Evolutionary conservation across 78 protist species (phyloP), one percentile per base, ranked within the genome.

Genomic region (Dictyostelium brefeldianum): DNA sequence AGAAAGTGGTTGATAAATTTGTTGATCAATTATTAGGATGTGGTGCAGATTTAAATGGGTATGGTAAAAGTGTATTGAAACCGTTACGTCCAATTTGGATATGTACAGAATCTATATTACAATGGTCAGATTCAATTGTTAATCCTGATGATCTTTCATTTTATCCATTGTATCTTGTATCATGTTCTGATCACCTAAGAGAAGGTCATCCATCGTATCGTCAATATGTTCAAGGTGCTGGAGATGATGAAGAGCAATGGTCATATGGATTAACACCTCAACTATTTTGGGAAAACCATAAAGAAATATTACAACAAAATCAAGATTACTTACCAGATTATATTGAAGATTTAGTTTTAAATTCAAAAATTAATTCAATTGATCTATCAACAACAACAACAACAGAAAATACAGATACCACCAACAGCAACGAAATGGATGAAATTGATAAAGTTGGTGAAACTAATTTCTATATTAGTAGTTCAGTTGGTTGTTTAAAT

Each of bases 171-270:
- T 93, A 75, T 25, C 56, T 83, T 17, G 70, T 82, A 27, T 73
- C 90, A 17, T 78, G 89, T 36, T 81, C 96, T 6, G 89, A 82
- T 46, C 46, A 43, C 43, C n/a, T 53, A 17, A 80, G 83, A 84
- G 80, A 80, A 6, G 83, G 64, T 36, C 43, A 71, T 22, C 67
- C 53, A 59, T 36, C 78, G 4, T 84, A 67, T 57, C 31, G 87
- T 27, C 29, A 78, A 11, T 93, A 93, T 80, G 73, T 93, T 50
- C 96, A 80, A 36, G 96, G 96, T 56, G 96, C 96, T 15, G 96
- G 96, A 15, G 96, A 93, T 48, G 96, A 93, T 62, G 93, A 93
- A 7, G 96, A 93, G 36, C 25, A 57, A 17, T 93, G 96, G 96
- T 14, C 89, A 3, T 17, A 31, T 25, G 83, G 83, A 11, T 36